A percentile compares a stretch with the other conserved stretches of the same genome.
Evolutionary conservation across 495 filamentous ascomycete genomes (phyloP).

Genomic region (Lineolata rhizophorae): DNA sequence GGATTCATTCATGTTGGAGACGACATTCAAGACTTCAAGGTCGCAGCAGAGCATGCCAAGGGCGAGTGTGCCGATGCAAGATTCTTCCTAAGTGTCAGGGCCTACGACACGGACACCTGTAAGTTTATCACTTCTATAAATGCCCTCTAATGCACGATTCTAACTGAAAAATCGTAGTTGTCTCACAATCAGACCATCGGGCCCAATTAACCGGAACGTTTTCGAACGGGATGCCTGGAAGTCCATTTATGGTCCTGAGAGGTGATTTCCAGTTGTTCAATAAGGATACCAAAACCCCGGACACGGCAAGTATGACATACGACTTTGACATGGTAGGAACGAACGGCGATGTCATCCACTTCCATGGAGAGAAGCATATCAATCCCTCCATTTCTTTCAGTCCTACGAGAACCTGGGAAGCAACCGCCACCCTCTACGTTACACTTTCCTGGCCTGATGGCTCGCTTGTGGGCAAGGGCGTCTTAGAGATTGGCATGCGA

Average conservation of each 20-base stretch:
- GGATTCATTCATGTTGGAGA: constrained; percentile 33
- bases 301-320: constrained; percentile 36
- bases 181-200: too few species aligned
- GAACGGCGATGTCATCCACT: constrained; percentile 27
- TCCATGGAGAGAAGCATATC: constrained; percentile 41
- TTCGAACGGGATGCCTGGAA: constrained; percentile 30
- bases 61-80: constrained; percentile 30
- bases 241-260: constrained; percentile 36
- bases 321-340: constrained; percentile 34
- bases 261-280: constrained; percentile 37
- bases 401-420: constrained; percentile 31
- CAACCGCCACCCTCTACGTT: constrained; percentile 40
- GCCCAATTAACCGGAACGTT: constrained; percentile 41
- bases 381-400: constrained; percentile 34
- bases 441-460: constrained; percentile 20
- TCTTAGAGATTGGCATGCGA: constrained; percentile 30
- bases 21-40: constrained; percentile 28
- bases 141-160: too few species aligned
- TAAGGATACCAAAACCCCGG: constrained; percentile 27
- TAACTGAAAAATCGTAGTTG: constrained; percentile 7
- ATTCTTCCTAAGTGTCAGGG: constrained; percentile 36
- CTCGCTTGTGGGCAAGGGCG: constrained; percentile 31
- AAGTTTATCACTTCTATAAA: too few species aligned
- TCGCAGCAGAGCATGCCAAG: constrained; percentile 29
- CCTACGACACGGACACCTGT: constrained; percentile 19